Base-by-base conservation (phyloP, 1,139 yeast species). In the Debaryomyces nepalensis region DNA sequence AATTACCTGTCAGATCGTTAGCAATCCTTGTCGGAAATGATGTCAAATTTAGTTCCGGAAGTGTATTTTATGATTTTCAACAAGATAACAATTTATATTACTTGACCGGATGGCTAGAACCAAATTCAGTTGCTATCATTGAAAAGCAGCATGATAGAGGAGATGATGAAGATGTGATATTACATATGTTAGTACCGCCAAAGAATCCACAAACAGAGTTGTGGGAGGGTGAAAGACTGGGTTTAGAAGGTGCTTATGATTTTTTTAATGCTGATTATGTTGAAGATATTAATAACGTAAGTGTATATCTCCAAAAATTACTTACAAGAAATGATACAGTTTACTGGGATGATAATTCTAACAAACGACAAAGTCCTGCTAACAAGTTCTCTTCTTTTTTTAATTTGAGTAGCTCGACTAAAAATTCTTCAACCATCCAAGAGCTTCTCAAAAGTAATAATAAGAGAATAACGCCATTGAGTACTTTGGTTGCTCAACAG, bases 151-250 rank as follows among this genome's bases (percentile, higher is more conserved):
- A 53, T 15, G 79, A 80, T 12, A 60, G 64, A 8, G 75, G 72
- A 1, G 61, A 66, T 33, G 72, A 76, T 12, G 83, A 79, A 5
- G 82, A 82, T 51, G 67, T 81, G 14, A 60, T 75, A 1, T 77
- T 87, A 44, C 95, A 87, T 55, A 79, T 95, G 84, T 68, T 90
- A 42, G 96, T 91, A 5, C 97, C 93, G 2, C 89, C 88, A n/a
- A 84, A 84, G 55, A 85, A 91, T 58, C 77, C 81, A 5, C 70
- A 70, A 37, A 80, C 79, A 22, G 99, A 93, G 62, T 79, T 85
- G 49, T 93, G 99, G 99, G 97, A 91, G 55, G 99, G 99, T 7
- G 83, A 80, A 32, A 77, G 96, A 53, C 84, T 95, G 29, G 99
- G 99, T 1, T 73, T 84, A 5, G 80, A 82, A 38, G 97, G 96